phyloP scores from a whole-genome alignment of 352 stramenopile species.

The Phytophthora lateralis region DNA sequence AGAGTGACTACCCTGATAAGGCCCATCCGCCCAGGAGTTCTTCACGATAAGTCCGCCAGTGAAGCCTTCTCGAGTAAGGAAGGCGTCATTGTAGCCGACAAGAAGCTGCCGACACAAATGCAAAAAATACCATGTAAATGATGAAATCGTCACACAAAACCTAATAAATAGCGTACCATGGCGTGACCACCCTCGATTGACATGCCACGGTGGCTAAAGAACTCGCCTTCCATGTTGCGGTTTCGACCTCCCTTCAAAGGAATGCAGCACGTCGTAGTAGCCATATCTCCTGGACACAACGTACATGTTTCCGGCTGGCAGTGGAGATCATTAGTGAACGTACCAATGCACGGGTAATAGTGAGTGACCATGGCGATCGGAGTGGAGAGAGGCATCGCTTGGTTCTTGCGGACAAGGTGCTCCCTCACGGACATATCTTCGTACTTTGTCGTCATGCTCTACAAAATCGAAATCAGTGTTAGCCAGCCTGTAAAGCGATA shows the following conservation, averaged over 20 bases:
- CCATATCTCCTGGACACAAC: conserved; percentile 74
- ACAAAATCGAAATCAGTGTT: not conserved
- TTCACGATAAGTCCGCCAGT: conserved; percentile 80
- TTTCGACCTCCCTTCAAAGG: conserved; percentile 70
- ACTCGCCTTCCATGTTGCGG: conserved; percentile 86
- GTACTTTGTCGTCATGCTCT: conserved; percentile 84
- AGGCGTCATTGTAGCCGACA: conserved; percentile 81
- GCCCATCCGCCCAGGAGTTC: conserved; percentile 74
- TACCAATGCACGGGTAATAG: conserved; percentile 81
- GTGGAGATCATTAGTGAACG: conserved; percentile 59
- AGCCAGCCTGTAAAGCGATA: not conserved
- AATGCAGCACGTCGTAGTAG: conserved; percentile 81
- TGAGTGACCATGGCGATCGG: conserved; percentile 77
- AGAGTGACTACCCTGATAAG: conserved; percentile 72
- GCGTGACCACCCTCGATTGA: conserved; percentile 81
- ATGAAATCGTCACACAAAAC: not conserved
- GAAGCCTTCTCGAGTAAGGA: conserved; percentile 74
- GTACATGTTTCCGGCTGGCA: conserved; percentile 70
- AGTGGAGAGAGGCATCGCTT: conserved; percentile 80
- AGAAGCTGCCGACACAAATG: conserved; percentile 50
- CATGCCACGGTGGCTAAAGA: conserved; percentile 81
- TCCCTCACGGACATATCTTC: conserved; percentile 81
- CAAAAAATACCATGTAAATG: not conserved
- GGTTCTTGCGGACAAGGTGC: conserved; percentile 72
- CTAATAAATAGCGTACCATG: conserved; percentile 49